Evolutionary conservation across 1,284 basidiomycete species (phyloP).

Genomic region (Sporisorium graminicola): DNA sequence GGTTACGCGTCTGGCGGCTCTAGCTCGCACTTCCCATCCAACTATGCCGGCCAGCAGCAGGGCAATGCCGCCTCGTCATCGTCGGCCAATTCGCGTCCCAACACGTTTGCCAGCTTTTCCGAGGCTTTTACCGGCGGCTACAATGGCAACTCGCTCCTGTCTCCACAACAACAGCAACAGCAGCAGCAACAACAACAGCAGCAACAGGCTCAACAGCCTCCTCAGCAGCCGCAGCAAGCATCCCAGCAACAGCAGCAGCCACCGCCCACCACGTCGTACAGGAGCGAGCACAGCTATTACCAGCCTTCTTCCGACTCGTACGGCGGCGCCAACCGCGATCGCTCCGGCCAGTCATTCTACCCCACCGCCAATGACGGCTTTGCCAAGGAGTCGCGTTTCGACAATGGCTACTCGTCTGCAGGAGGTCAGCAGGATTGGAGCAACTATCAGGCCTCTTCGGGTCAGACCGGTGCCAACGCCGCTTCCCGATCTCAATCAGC

Average conservation of each 20-base stretch:
- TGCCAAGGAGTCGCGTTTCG: slow-evolving; percentile 32
- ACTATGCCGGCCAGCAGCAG: slow-evolving; percentile 26
- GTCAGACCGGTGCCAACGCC: slow-evolving; percentile 6
- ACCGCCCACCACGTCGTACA: slow-evolving; percentile 38
- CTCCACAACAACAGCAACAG: slow-evolving; percentile 24
- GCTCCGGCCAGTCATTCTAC: slow-evolving; percentile 32
- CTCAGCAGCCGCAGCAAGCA: slow-evolving; percentile 15
- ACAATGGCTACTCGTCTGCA: slow-evolving; percentile 33
- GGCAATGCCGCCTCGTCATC: slow-evolving; percentile 34
- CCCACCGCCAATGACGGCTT: slow-evolving; percentile 23
- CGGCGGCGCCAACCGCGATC: slow-evolving; percentile 31
- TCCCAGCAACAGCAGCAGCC: slow-evolving; percentile 27
- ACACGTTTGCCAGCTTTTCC: slow-evolving; percentile 47
- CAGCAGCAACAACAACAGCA: slow-evolving; percentile 34
- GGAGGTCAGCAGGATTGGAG: slow-evolving; percentile 42
- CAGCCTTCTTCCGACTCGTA: slow-evolving; percentile 45
- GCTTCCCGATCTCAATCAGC: slow-evolving; percentile 31
- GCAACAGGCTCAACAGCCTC: slow-evolving; percentile 24
- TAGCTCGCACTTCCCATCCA: slow-evolving; percentile 42
- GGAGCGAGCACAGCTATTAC: slow-evolving; percentile 45
- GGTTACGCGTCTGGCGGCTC: slow-evolving; percentile 36
- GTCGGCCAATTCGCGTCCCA: slow-evolving; percentile 38
- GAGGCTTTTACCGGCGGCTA: slow-evolving; percentile 38
- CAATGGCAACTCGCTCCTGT: slow-evolving; percentile 40
- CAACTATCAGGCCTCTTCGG: slow-evolving; percentile 33